Conservation (phyloP, 2,329 filamentous ascomycete genomes). For the Emmonsia crescens region DNA sequence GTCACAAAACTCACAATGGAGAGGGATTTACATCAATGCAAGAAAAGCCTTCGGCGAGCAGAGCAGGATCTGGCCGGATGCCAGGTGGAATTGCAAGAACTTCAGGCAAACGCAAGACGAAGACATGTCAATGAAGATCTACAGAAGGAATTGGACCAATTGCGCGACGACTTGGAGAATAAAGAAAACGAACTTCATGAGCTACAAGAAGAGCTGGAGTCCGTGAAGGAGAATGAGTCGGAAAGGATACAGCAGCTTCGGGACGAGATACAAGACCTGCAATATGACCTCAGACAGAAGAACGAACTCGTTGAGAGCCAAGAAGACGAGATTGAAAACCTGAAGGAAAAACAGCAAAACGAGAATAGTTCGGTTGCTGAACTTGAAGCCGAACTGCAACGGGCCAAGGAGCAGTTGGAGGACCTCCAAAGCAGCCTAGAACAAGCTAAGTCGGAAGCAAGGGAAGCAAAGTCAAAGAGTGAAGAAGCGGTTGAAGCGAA, state of each 20-base stretch:
- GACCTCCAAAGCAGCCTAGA: constrained; percentile 35
- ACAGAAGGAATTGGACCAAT: constrained; percentile 46
- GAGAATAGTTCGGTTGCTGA: constrained; percentile 35
- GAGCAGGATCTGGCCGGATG: constrained; percentile 82
- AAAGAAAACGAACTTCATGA: constrained; percentile 35
- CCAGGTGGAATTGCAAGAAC: constrained; percentile 66
- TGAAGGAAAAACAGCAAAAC: constrained; percentile 42
- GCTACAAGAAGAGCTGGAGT: constrained; percentile 44
- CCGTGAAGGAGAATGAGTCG: constrained; percentile 43
- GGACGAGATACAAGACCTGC: constrained; percentile 64
- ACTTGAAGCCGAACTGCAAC: constrained; percentile 40
- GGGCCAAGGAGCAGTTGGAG: constrained; percentile 34
- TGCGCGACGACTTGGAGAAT: constrained; percentile 41
- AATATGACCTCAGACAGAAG: constrained; percentile 65
- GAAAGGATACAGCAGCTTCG: constrained; percentile 56
- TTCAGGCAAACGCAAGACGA: constrained; percentile 70
- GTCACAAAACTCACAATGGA: constrained; percentile 85
- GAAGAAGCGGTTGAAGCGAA: constrained; percentile 43
- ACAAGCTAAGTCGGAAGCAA: constrained; percentile 25
- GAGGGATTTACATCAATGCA: constrained; percentile 73
- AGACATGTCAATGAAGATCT: constrained; percentile 63
- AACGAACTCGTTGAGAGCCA: constrained; percentile 61
- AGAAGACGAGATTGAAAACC: constrained; percentile 61
- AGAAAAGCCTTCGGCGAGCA: constrained; percentile 69
- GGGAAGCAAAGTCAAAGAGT: constrained; percentile 35